A percentile compares a stretch with the other conserved stretches of the same genome.
Conservation (phyloP, 495 filamentous ascomycete genomes). For the Aspergillus egyptiacus region DNA sequence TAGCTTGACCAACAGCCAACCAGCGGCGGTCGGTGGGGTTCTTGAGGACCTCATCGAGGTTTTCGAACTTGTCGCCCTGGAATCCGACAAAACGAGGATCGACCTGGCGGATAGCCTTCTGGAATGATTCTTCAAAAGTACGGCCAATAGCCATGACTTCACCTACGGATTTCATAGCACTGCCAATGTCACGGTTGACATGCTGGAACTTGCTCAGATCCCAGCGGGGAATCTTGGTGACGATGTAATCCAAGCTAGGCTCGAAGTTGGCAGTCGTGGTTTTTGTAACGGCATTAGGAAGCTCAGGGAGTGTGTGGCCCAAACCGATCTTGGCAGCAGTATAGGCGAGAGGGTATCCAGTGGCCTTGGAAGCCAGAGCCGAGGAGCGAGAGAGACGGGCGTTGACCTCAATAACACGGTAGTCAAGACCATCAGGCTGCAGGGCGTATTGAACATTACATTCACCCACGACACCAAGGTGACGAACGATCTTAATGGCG, state of each 20-base stretch:
- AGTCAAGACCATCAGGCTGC: conserved; percentile 90
- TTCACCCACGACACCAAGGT: conserved; percentile 92
- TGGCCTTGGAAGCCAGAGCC: conserved; percentile 92
- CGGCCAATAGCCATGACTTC: conserved; percentile 99
- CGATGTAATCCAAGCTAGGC: conserved; percentile 92
- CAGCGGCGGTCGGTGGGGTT: conserved; percentile 94
- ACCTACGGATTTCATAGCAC: conserved; percentile 96
- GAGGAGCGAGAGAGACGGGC: conserved; percentile 93
- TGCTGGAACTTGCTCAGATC: conserved; percentile 98
- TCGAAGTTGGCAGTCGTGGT: conserved; percentile 99
- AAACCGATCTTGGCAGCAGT: conserved; percentile 96
- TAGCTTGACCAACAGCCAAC: conserved; percentile 95
- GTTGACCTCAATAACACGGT: conserved; percentile 97
- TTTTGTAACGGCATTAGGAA: conserved; percentile 96
- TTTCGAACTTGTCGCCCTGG: conserved; percentile 90
- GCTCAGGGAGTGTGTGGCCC: conserved; percentile 87
- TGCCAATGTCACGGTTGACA: conserved; percentile 94
- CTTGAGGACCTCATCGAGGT: conserved; percentile 80
- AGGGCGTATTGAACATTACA: conserved; percentile 98
- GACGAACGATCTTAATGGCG: conserved; percentile 92
- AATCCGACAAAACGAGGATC: conserved; percentile 88
- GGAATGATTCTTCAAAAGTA: conserved; percentile 98
- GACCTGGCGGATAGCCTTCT: conserved; percentile 95
- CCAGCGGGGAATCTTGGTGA: conserved; percentile 98
- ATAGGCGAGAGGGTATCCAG: conserved; percentile 92